phyloP scores from a whole-genome alignment of 805 yeast species.

The Saturnispora gosingensis region DNA sequence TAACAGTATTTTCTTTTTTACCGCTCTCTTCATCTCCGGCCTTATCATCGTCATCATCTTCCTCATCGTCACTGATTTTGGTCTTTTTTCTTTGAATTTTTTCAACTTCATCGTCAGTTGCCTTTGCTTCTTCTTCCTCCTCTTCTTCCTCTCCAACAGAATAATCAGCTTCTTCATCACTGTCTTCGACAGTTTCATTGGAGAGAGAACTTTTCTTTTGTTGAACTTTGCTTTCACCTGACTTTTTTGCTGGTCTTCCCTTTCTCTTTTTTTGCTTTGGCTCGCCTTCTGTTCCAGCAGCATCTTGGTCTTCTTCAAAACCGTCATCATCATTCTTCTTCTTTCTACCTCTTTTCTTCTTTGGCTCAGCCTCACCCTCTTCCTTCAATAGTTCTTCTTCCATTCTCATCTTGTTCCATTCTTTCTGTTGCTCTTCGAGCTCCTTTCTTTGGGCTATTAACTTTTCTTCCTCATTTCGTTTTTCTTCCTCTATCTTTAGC shows the following conservation, averaged over 20 bases:
- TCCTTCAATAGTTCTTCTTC: slow-evolving; percentile 29
- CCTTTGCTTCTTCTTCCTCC: slow-evolving; percentile 10
- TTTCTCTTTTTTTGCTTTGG: slow-evolving; percentile 8
- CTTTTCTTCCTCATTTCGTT: slow-evolving; percentile 36
- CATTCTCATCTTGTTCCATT: slow-evolving; percentile 38
- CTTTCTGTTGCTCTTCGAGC: slow-evolving; percentile 48
- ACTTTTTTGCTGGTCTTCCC: slow-evolving; percentile 4
- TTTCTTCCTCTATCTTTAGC: slow-evolving; percentile 36
- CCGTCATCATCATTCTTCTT: slow-evolving; percentile 19
- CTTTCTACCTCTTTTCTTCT: slow-evolving; percentile 23
- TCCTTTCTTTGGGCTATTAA: slow-evolving; percentile 37
- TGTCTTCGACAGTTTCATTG: slow-evolving; percentile 25
- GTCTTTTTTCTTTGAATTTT: slow-evolving; percentile 14
- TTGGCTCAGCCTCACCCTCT: slow-evolving; percentile 26
- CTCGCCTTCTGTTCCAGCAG: slow-evolving; percentile 5
- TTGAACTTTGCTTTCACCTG: slow-evolving; percentile 7
- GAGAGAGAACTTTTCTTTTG: slow-evolving; percentile 20
- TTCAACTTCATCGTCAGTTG: slow-evolving; percentile 3
- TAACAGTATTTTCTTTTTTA: background rate
- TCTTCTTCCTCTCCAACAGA: slow-evolving; percentile 14
- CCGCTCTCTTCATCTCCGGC: slow-evolving; percentile 12
- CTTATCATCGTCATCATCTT: slow-evolving; percentile 16
- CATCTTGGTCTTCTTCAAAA: slow-evolving; percentile 8
- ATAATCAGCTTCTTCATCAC: slow-evolving; percentile 25
- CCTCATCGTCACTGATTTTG: slow-evolving; percentile 17